Base-by-base conservation (phyloP, 2,329 filamentous ascomycete genomes). In the Aspergillus quadricinctus region DNA sequence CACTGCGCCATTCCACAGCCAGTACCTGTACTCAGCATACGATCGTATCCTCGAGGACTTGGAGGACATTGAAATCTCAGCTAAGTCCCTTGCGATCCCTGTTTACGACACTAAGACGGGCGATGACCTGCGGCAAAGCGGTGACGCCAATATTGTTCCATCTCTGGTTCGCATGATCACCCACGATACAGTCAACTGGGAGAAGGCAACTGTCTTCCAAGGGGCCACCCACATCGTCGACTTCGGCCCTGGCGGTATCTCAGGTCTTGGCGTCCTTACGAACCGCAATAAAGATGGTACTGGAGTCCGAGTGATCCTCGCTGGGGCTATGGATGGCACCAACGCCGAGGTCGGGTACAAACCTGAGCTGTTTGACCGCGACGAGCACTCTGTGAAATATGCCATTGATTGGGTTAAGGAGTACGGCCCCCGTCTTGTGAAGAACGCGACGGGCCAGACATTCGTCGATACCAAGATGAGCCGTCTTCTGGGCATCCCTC, bases 261-360 rank as follows among this genome's bases (percentile, higher is more conserved):
- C 94, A 25, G 95, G 95, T 62, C 87, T 99, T 23, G 95, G 94
- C 69, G 90, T 96, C 48, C 81, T 99, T 61, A 99, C 94, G 56
- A 97, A 96, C 81, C 90, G 94, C 67, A 99, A 97, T 83, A 99
- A 99, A 81, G 95, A 99, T 74, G 94, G 94, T 61, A 97, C 92
- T 56, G 94, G 94, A 68, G 94, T 99, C 37, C 91, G 93, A 59
- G 92, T 99, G 63, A 96, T 99, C 63, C 83, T 99, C 57, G 94
- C 92, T 46, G 94, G 95, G 61, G 84, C 91, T n/a, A 88, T 99
- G 67, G 90, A 93, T 67, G 93, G 93, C 52, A 92, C 92, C 21
- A 88, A 95, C 57, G 81, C 83, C 31, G 94, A 97, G 75, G 88
- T 99, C 60, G 94, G 94, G 54, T 99, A 97, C 81, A 99, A 99